Evolutionary conservation across 192 early-diverging fungal genomes (phyloP), one percentile per base, ranked within the genome.

Genomic region (Thamnidium elegans): DNA sequence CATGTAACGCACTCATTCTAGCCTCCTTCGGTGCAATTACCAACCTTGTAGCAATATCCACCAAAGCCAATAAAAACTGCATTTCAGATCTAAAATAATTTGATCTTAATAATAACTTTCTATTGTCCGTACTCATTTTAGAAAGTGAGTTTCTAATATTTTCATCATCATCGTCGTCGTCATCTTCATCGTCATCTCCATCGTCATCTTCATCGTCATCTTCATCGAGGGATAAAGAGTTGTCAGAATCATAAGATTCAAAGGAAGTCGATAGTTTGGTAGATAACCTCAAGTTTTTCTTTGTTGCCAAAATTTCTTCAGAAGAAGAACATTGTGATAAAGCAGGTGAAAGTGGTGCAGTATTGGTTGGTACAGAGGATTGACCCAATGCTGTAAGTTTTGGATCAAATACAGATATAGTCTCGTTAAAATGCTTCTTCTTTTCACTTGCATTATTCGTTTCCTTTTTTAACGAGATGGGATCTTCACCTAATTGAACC

Each of bases 11-110:
- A 66, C 88, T 91, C 80, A 94, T 88, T 20, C 97, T 81, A 3
- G 90, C 89, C 23, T 84, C 81, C 63, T 89, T 91, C 47, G 93
- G 89, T 43, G 97, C 94, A 56, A 87, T 86, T 39, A 92, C 89
- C 19, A 99, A 78, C 11, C 95, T 82, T 20, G 93, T 91, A 1
- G 91, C 89, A 70, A 99, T 96, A 67, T 96, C 94, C 58, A 92
- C 87, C 58, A 99, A 68, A 0, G 93, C 85, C 67, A 92, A 84
- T 52, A 97, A 78, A 74, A 99, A 99, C 70, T 93, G 89, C 66
- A 97, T 87, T 73, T 97, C 91, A 1, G 93, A 89, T 67, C 91
- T 85, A 73, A 96, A 96, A 75, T 97, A 99, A 43, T 91, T 84
- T 6, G 84, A 74, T 65, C 77, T 71, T 4, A 84, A 62, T 32